A percentile compares a stretch with the other conserved stretches of the same genome.
phyloP scores from a whole-genome alignment of 2,329 filamentous ascomycete species.

The Blastomyces parvus region DNA sequence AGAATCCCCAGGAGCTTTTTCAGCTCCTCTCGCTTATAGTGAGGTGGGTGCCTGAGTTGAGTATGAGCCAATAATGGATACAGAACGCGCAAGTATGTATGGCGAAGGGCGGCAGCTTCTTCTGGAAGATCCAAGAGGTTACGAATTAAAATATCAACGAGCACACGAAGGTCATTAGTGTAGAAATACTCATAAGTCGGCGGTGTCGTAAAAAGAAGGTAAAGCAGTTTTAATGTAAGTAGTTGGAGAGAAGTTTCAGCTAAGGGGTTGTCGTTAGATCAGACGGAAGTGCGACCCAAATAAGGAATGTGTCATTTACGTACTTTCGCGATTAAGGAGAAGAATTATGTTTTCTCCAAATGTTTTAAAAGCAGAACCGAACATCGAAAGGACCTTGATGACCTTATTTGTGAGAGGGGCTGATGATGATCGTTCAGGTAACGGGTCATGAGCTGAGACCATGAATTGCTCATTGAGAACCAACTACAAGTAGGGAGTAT shows the following conservation, averaged over 20 bases:
- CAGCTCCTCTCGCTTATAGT: conserved; percentile 88
- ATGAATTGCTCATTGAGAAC: conserved; percentile 98
- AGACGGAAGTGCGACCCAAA: conserved; percentile 7
- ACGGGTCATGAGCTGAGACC: conserved; percentile 56
- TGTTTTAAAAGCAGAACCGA: conserved; percentile 75
- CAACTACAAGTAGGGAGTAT: conserved; percentile 45
- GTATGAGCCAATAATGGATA: conserved; percentile 87
- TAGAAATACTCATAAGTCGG: conserved; percentile 97
- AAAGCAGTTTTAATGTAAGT: conserved; percentile 90
- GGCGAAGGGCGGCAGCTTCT: conserved; percentile 62
- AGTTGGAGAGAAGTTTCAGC: conserved; percentile 86
- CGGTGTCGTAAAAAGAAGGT: conserved; percentile 85
- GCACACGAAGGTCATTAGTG: conserved; percentile 88
- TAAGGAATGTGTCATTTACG: conserved; percentile 6
- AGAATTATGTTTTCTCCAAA: conserved; percentile 98
- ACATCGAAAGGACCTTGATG: conserved; percentile 75
- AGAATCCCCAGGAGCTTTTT: conserved; percentile 65
- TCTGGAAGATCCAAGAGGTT: conserved; percentile 93
- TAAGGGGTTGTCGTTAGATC: conserved; percentile 17
- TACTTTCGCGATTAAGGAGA: conserved; percentile 79
- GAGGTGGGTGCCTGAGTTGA: conserved; percentile 72
- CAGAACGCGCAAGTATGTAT: conserved; percentile 89
- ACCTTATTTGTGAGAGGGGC: conserved; percentile 76
- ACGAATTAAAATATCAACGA: conserved; percentile 90
- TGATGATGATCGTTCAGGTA: conserved; percentile 28